These are phyloP conservation scores for Coffea humblotiana DNA, from an alignment of 305 asterid genomes.

Conservation along the genomic window DNA sequence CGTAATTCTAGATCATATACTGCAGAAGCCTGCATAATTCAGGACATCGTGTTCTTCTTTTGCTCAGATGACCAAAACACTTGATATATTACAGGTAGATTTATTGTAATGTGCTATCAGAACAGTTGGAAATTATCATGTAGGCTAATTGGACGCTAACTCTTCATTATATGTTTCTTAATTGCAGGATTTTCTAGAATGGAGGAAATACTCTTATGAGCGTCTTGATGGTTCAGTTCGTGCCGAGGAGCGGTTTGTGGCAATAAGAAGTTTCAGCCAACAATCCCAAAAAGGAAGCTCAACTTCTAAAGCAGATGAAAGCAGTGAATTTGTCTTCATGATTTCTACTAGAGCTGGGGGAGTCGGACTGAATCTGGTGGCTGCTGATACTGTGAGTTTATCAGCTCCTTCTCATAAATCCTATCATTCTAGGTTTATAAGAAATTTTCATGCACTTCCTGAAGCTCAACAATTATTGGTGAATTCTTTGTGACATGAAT, in stretches of 20 bases:
- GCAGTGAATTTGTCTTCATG: constrained; percentile 72
- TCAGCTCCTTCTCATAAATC: neutral
- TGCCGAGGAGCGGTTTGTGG: constrained; percentile 97
- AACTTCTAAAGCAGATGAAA: constrained; percentile 32
- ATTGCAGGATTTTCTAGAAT: constrained; percentile 81
- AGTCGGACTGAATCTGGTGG: constrained; percentile 94
- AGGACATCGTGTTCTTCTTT: constrained; percentile 82
- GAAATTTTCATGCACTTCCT: neutral
- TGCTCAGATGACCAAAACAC: constrained; percentile 96
- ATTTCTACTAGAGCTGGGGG: constrained; percentile 99
- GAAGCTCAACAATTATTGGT: neutral
- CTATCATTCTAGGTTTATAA: neutral
- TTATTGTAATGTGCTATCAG: neutral
- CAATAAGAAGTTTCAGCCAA: constrained; percentile 85
- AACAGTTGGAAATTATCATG: neutral
- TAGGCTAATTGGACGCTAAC: constrained; percentile 6
- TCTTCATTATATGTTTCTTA: constrained; percentile 6
- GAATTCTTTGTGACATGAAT: neutral
- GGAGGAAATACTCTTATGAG: constrained; percentile 81
- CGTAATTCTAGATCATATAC: constrained; percentile 75
- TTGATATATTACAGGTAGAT: constrained; percentile 81
- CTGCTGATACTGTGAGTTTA: constrained; percentile 89
- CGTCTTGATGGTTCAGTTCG: constrained; percentile 97
- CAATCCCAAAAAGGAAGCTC: constrained; percentile 35
- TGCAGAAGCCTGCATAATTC: constrained; percentile 62